A percentile compares a stretch with the other conserved stretches of the same genome.
Conservation (phyloP, 2,329 filamentous ascomycete genomes). For the Botrytis porri region DNA sequence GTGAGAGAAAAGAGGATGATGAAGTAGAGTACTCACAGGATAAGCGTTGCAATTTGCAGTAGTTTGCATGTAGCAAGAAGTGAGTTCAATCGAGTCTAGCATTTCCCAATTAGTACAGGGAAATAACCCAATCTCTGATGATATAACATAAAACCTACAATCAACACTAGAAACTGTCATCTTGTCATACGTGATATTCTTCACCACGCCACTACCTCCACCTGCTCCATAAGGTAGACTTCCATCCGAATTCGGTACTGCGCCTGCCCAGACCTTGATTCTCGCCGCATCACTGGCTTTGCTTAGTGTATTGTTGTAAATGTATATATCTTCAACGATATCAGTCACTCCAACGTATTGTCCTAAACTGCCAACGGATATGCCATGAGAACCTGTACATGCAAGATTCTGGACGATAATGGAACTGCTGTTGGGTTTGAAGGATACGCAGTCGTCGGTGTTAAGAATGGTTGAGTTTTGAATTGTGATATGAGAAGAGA, state of each 20-base stretch:
- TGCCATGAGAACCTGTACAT: slow-evolving; percentile 49
- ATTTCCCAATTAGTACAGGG: neutral
- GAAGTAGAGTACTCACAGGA: slow-evolving; percentile 42
- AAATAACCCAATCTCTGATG: too few relatives aligned
- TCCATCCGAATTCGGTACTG: slow-evolving; percentile 46
- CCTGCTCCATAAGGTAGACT: slow-evolving; percentile 49
- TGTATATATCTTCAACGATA: slow-evolving; percentile 49
- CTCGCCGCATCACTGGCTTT: slow-evolving; percentile 57
- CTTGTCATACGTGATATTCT: slow-evolving; percentile 59
- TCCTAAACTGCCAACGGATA: slow-evolving; percentile 56
- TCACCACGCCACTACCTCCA: slow-evolving; percentile 56
- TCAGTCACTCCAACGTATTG: slow-evolving; percentile 51
- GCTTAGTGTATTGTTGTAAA: slow-evolving; percentile 44
- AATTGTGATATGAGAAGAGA: slow-evolving; percentile 14
- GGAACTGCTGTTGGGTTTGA: slow-evolving; percentile 55
- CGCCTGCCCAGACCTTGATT: slow-evolving; percentile 59
- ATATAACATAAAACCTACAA: slow-evolving; percentile 18
- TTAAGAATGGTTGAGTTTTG: slow-evolving; percentile 17
- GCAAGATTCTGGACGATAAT: slow-evolving; percentile 49
- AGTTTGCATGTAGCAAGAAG: slow-evolving; percentile 57
- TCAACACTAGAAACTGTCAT: slow-evolving; percentile 58
- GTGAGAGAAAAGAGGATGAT: slow-evolving; percentile 24
- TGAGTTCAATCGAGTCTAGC: slow-evolving; percentile 34
- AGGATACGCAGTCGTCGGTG: slow-evolving; percentile 49
- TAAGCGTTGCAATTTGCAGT: slow-evolving; percentile 57